A percentile compares a stretch with the other conserved stretches of the same genome.
These are phyloP conservation scores for Antarctomyces pellizariae DNA, from an alignment of 495 filamentous ascomycete genomes.

Conservation along the genomic window DNA sequence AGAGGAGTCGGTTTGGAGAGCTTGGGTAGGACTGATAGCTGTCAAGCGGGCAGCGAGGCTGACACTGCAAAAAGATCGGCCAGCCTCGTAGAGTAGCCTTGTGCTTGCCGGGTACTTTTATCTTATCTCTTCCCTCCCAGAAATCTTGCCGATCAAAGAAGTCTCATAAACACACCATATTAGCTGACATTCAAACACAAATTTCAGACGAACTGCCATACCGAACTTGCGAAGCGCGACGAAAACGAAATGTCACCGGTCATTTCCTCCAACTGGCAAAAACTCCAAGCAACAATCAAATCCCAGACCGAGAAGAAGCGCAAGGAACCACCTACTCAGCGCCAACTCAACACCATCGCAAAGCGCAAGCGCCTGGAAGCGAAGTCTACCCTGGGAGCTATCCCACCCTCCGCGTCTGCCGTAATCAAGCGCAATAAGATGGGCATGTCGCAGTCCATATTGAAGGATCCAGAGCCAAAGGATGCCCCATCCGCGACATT, in stretches of 20 bases:
- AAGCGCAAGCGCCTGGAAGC: slow-evolving; percentile 11
- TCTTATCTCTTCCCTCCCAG: no score
- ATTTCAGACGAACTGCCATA: no score
- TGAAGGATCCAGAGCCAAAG: not conserved
- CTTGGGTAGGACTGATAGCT: no score
- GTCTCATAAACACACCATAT: no score
- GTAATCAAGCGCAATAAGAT: slow-evolving; percentile 7
- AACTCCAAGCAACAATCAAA: slow-evolving; percentile 40
- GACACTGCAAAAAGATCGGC: no score
- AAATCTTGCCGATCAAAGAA: no score
- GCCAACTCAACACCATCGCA: slow-evolving; percentile 9
- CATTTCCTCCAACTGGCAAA: slow-evolving; percentile 49
- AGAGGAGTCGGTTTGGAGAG: no score
- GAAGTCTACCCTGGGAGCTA: slow-evolving; percentile 5
- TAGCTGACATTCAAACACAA: no score
- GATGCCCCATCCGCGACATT: slow-evolving; percentile 10
- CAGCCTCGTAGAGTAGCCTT: no score
- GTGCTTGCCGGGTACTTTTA: no score
- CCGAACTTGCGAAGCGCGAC: slow-evolving; percentile 18
- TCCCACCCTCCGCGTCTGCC: slow-evolving; percentile 3
- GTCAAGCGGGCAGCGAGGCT: no score
- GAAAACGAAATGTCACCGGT: slow-evolving; percentile 11
- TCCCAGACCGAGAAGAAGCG: slow-evolving; percentile 19
- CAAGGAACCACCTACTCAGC: slow-evolving; percentile 8
- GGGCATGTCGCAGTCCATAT: not conserved